Conservation (phyloP, 441 rosid species). For the Viola pubescens region DNA sequence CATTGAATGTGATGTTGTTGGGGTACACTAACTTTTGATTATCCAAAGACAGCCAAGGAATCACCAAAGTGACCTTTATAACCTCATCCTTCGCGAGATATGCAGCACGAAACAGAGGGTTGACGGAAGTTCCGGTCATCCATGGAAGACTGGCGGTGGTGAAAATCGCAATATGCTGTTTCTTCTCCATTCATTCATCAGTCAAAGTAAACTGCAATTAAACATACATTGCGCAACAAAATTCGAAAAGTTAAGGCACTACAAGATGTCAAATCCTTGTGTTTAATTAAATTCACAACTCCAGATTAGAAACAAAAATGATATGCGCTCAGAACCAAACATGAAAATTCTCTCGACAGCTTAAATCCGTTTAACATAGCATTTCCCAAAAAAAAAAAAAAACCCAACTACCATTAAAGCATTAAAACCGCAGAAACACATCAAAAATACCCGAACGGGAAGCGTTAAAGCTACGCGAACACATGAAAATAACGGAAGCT, state of each 20-base stretch:
- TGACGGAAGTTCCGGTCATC: conserved; percentile 96
- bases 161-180: conserved; percentile 64
- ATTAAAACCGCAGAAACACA: too few relatives aligned
- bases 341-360: too few relatives aligned
- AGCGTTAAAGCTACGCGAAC: too few relatives aligned
- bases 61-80: conserved; percentile 67
- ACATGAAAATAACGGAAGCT: too few relatives aligned
- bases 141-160: conserved; percentile 97
- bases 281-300: not conserved
- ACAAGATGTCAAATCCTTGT: not conserved
- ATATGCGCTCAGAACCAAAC: too few relatives aligned
- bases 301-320: too few relatives aligned
- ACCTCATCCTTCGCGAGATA: conserved; percentile 69
- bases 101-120: conserved; percentile 92
- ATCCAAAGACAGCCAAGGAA: conserved; percentile 79
- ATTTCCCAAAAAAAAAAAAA: too few relatives aligned
- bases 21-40: conserved; percentile 81
- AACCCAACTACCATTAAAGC: too few relatives aligned
- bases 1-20: conserved; percentile 39
- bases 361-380: too few relatives aligned
- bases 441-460: too few relatives aligned
- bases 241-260: not conserved
- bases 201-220: not conserved
- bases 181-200: conserved; percentile 44
- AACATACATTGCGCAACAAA: too few relatives aligned